Base-by-base conservation (phyloP, 768 basidiomycete species). In the Neoboletus subvelutipes region DNA sequence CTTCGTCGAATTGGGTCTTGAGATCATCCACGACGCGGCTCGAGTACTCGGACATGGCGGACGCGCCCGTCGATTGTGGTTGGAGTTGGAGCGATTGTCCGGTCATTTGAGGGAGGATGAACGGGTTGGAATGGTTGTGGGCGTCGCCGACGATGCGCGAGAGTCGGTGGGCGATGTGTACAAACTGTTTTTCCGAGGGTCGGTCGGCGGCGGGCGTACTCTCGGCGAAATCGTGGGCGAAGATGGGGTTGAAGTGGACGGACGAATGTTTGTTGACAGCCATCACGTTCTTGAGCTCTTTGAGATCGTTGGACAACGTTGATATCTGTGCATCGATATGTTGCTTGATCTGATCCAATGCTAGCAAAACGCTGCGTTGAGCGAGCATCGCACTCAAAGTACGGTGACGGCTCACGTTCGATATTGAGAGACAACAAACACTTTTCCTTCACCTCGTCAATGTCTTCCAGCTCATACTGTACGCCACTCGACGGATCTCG, bases 341-440 rank as follows among this genome's bases (percentile, higher is more conserved):
- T 67, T 98, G 94, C 70, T 96, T 98, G 72, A 99, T 96, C 71
- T 98, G 96, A 73, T 99, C 95, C 53, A 98, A 86, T 24, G 94
- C 96, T 99, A 64, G 7, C 20, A 57, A 54, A 57, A 52, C 31
- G 22, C 4, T 8, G 40, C 28, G 46, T 39, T 66, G 51, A 62
- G 55, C 41, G 54, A 20, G 12, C 59, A 37, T 52, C 26, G 54
- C 34, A 59, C 26, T n/a, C 36, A n/a, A 10, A 22, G 37, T 17
- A 62, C 20, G 43, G 43, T 12, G 24, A 18, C 20, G 12, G 85
- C 95, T 74, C 73, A 98, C 96, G 92, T 81, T 98, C 96, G 57
- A 99, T 94, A 64, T 98, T 97, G 47, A 99, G 76, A 45, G 92
- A 95, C 48, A 99, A 75, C 20, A 98, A 71, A 68, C 90, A 91